Conservation (phyloP, 345 rosid genomes). For the Alliaria petiolata region DNA sequence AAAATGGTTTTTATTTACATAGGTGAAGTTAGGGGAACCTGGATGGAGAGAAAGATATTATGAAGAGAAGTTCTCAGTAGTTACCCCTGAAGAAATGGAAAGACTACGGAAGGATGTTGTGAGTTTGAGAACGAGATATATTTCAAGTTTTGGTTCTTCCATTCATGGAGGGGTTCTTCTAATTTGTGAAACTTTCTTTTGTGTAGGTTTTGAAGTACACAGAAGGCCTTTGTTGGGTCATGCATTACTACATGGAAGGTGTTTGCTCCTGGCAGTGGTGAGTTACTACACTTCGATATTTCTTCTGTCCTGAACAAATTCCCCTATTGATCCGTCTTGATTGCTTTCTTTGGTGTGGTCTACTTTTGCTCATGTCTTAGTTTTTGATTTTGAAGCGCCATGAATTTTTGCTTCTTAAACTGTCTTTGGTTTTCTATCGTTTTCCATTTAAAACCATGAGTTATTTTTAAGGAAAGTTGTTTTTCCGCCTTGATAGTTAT, state of each 20-base stretch:
- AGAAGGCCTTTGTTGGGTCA: constrained; percentile 98
- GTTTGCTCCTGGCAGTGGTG: constrained; percentile 99
- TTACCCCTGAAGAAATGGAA: constrained; percentile 72
- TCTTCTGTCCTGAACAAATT: not conserved
- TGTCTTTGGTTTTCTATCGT: not conserved
- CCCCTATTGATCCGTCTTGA: not conserved
- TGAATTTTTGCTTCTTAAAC: not conserved
- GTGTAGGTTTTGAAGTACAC: constrained; percentile 73
- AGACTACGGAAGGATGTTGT: constrained; percentile 82
- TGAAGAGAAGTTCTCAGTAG: constrained; percentile 73
- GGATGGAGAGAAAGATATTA: constrained; percentile 99
- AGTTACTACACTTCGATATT: constrained; percentile 27
- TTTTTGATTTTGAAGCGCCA: not conserved
- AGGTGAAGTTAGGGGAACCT: constrained; percentile 89
- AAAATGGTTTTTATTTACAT: constrained; percentile 16
- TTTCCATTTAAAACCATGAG: not conserved
- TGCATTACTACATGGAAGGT: constrained; percentile 98
- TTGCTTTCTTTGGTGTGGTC: not conserved
- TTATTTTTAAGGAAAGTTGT: not conserved
- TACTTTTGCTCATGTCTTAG: not conserved
- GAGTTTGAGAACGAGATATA: constrained; percentile 33
- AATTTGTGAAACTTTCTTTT: constrained; percentile 21
- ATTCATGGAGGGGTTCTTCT: not conserved
- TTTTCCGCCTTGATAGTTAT: not conserved
- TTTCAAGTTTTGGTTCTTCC: not conserved